A percentile compares a stretch with the other conserved stretches of the same genome.
phyloP scores from a whole-genome alignment of 441 rosid species.

The Corymbia calophylla region DNA sequence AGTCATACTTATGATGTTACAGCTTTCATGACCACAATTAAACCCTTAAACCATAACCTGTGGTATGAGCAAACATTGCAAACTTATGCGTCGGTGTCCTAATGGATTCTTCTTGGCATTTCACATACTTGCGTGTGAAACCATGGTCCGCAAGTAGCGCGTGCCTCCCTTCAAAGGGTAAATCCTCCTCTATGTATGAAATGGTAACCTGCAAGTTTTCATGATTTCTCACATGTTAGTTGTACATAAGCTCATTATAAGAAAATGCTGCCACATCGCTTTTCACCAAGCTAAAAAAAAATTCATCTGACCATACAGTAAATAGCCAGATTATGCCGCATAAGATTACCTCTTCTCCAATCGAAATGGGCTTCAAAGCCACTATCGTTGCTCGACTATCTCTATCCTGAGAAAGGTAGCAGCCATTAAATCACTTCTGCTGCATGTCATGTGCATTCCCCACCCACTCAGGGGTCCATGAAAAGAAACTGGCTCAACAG shows the following conservation, averaged over 20 bases:
- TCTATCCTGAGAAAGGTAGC: slow-evolving; percentile 43
- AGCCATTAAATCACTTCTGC: neutral
- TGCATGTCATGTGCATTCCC: neutral
- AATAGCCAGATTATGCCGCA: neutral
- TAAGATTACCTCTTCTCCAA: slow-evolving; percentile 68
- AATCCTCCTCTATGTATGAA: slow-evolving; percentile 80
- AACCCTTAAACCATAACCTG: no score
- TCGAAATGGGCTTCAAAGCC: slow-evolving; percentile 43
- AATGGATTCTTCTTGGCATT: slow-evolving; percentile 40
- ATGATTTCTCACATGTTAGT: neutral
- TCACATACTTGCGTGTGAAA: slow-evolving; percentile 58
- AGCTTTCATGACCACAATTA: neutral
- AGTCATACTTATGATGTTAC: neutral
- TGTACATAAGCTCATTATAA: neutral
- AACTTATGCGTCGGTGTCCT: neutral
- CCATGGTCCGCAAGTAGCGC: slow-evolving; percentile 76
- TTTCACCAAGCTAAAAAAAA: neutral
- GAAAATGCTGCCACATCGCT: neutral
- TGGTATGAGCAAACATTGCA: no score
- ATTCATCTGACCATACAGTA: rapidly evolving
- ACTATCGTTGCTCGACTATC: slow-evolving; percentile 80
- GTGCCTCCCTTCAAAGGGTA: slow-evolving; percentile 59
- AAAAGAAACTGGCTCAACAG: neutral
- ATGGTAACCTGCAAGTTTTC: slow-evolving; percentile 46
- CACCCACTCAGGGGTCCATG: neutral